Conservation (phyloP, 2,329 filamentous ascomycete species). For the Exophiala dermatitidis region DNA sequence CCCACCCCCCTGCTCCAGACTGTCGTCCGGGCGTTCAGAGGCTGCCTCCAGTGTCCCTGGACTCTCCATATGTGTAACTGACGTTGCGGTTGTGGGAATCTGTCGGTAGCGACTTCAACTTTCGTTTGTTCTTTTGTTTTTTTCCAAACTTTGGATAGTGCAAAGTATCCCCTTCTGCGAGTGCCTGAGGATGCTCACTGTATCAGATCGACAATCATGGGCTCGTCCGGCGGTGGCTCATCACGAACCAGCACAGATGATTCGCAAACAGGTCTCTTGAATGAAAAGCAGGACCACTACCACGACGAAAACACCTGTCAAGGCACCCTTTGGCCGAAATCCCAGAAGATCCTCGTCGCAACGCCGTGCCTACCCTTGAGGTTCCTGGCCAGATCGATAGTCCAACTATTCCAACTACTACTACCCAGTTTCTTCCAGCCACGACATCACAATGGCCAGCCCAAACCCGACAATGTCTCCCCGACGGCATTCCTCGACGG, state of each 20-base stretch:
- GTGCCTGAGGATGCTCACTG: background rate
- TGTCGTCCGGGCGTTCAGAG: background rate
- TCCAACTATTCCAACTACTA: constrained; percentile 5
- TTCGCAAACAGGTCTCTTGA: constrained; percentile 8
- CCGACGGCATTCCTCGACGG: constrained; percentile 33
- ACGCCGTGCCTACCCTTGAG: constrained; percentile 7
- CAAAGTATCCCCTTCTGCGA: background rate
- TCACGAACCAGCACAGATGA: constrained; percentile 16
- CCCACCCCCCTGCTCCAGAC: background rate
- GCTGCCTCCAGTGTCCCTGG: background rate
- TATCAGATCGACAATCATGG: constrained; percentile 5
- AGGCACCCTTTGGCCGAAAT: background rate
- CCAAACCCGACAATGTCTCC: constrained; percentile 5
- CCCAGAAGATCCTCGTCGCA: constrained; percentile 1
- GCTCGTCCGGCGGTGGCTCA: constrained; percentile 8
- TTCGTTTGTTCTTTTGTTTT: background rate
- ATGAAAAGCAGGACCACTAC: constrained; percentile 10
- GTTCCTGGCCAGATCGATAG: constrained; percentile 5
- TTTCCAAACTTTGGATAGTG: background rate
- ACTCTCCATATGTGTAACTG: background rate
- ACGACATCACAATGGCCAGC: constrained; percentile 2
- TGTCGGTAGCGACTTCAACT: background rate
- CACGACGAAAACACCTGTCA: background rate
- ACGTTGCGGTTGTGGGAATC: background rate
- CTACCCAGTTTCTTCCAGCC: constrained; percentile 17